These are phyloP conservation scores for Seminavis robusta DNA, from an alignment of 108 stramenopile genomes.

Conservation along the genomic window DNA sequence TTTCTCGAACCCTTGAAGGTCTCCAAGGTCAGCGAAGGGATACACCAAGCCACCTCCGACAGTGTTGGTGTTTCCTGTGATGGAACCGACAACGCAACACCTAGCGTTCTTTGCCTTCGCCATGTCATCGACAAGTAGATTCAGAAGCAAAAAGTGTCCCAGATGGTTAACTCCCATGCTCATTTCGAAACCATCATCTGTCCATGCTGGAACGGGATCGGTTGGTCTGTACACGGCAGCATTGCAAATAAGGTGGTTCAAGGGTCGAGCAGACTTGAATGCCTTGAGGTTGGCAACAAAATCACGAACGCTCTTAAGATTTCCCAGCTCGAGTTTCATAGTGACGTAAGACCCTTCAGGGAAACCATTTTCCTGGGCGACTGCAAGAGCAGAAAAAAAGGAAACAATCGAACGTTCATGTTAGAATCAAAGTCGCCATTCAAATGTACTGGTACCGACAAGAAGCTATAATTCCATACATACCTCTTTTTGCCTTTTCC, in stretches of 20 bases:
- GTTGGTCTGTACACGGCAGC: conserved; percentile 95
- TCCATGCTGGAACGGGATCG: conserved; percentile 85
- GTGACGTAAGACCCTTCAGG: conserved; percentile 75
- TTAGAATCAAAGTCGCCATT: not conserved
- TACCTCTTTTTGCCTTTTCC: conserved; percentile 82
- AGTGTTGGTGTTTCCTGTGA: conserved; percentile 94
- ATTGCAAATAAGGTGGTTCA: conserved; percentile 93
- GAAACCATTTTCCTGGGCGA: conserved; percentile 71
- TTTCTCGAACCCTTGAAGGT: conserved; percentile 76
- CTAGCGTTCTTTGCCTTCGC: conserved; percentile 87
- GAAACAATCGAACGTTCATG: too few relatives aligned
- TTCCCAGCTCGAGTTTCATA: conserved; percentile 91
- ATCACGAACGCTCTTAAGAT: conserved; percentile 82
- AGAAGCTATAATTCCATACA: conserved; percentile 12
- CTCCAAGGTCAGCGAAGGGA: conserved; percentile 90
- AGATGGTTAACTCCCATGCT: conserved; percentile 95
- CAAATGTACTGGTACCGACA: too few relatives aligned
- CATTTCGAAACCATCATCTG: conserved; percentile 97
- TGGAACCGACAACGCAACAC: conserved; percentile 89
- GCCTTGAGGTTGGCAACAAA: conserved; percentile 95
- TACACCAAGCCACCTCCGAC: conserved; percentile 92
- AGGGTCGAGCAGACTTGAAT: conserved; percentile 81
- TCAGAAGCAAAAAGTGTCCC: conserved; percentile 90
- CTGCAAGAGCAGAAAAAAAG: conserved; percentile 23
- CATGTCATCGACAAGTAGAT: conserved; percentile 91